Base-by-base conservation (phyloP, 257 asterid species). In the Nicotiana tomentosiformis region DNA sequence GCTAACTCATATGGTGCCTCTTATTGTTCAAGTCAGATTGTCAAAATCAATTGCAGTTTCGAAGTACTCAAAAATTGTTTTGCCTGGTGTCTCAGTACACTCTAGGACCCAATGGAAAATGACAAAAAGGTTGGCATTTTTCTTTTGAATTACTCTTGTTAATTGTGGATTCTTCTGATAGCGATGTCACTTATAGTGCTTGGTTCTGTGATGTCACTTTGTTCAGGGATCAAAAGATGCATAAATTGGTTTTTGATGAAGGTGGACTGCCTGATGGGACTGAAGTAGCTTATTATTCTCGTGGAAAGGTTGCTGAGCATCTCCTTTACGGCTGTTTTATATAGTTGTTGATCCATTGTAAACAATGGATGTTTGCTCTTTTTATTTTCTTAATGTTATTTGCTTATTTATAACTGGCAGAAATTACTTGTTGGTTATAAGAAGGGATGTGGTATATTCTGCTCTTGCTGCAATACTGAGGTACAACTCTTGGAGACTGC, bases 191-290 rank as follows among this genome's bases (percentile, higher is more conserved):
- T 64, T 69, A 53, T 68, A 74, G 64, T 51, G 80, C 43, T 76
- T 82, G 68, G 55, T 49, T 65, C 66, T 78, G 82, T 81, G 66
- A 64, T 80, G 16, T 85, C 66, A 17, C 84, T 88, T 80, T 55
- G 53, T 69, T 70, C 86, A 96, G 99, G 85, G 98, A 94, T 88
- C 98, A 93, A 90, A 92, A 90, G 89, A 93, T 96, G 98, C 97
- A 96, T 93, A 88, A 87, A 89, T 89, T 94, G 88, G 98, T 96
- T 76, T 96, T 96, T 82, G 97, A 93, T 89, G 89, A 90, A 82
- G 97, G 90, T 85, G 98, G 98, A 85, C 88, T 96, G 86, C 99
- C 98, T 30, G 97, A 96, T 87, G 99, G 99, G 82, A 90, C 96
- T 67, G 99, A 93, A 89, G 93, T 96, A 82, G 92, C 93, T 67